phyloP scores from a whole-genome alignment of 2,329 filamentous ascomycete species.

The Colletotrichum truncatum region DNA sequence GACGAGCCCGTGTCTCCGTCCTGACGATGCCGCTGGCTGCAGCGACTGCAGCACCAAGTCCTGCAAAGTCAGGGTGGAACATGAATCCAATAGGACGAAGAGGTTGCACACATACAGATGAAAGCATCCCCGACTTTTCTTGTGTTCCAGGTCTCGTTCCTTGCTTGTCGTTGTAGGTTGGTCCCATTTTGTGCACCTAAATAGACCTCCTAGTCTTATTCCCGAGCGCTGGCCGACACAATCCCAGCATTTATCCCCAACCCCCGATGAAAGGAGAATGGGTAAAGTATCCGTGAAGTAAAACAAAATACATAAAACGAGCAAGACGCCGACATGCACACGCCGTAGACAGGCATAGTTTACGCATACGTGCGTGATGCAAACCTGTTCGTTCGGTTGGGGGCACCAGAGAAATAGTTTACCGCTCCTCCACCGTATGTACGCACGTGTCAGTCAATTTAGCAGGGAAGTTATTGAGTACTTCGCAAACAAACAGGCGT shows the following conservation, averaged over 20 bases:
- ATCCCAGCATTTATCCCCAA: constrained; percentile 22
- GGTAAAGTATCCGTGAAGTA: background rate
- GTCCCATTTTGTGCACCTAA: constrained; percentile 7
- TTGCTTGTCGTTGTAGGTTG: background rate
- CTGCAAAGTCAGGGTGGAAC: background rate
- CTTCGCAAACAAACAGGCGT: background rate
- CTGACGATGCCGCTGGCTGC: background rate
- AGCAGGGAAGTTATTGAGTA: background rate
- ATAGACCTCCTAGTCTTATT: background rate
- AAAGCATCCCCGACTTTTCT: too few relatives aligned
- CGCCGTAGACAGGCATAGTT: background rate
- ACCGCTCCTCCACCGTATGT: background rate
- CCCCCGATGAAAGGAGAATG: background rate
- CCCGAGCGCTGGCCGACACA: background rate
- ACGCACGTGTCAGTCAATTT: constrained; percentile 9
- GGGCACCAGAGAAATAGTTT: background rate
- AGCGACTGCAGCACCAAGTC: background rate
- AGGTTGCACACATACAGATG: too few relatives aligned
- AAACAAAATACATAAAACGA: background rate
- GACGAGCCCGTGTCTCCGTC: background rate
- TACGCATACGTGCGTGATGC: background rate
- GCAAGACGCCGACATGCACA: background rate
- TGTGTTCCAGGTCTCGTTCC: constrained; percentile 9
- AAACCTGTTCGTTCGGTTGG: background rate
- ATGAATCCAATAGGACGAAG: background rate